phyloP scores from a whole-genome alignment of 2,329 filamentous ascomycete genomes.

The Rugonectria rugulosa region DNA sequence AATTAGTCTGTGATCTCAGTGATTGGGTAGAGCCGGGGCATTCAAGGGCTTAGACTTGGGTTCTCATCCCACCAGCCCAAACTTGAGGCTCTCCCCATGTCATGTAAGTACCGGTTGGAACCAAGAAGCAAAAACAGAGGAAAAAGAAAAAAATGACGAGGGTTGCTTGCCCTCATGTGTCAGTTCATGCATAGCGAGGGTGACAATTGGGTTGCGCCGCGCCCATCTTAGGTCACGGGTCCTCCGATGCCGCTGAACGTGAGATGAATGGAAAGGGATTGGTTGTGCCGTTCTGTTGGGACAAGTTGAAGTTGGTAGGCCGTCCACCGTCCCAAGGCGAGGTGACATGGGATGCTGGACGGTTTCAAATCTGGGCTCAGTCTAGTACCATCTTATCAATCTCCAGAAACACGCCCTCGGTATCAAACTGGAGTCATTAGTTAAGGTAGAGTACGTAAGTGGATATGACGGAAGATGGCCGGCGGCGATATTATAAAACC shows the following conservation, averaged over 20 bases:
- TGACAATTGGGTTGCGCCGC: slow-evolving; percentile 13
- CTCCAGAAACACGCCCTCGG: neutral
- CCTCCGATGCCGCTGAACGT: neutral
- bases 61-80: slow-evolving; percentile 7
- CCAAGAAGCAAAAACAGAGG: neutral
- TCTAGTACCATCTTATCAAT: slow-evolving; percentile 1
- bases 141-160: neutral
- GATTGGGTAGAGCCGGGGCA: slow-evolving; percentile 7
- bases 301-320: neutral
- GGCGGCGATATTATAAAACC: neutral
- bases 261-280: neutral
- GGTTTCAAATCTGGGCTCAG: slow-evolving; percentile 1
- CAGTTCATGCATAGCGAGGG: slow-evolving; percentile 25
- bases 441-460: neutral
- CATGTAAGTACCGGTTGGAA: too few relatives aligned
- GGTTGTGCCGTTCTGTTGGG: slow-evolving; percentile 5
- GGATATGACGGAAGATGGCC: neutral
- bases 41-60: neutral
- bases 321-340: neutral
- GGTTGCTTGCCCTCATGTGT: slow-evolving; percentile 15
- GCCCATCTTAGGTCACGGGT: slow-evolving; percentile 19
- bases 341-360: neutral
- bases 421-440: neutral
- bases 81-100: slow-evolving; percentile 18
- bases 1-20: neutral